These are phyloP conservation scores for Boletus rubescentipes DNA, from an alignment of 768 basidiomycete genomes.

Conservation along the genomic window DNA sequence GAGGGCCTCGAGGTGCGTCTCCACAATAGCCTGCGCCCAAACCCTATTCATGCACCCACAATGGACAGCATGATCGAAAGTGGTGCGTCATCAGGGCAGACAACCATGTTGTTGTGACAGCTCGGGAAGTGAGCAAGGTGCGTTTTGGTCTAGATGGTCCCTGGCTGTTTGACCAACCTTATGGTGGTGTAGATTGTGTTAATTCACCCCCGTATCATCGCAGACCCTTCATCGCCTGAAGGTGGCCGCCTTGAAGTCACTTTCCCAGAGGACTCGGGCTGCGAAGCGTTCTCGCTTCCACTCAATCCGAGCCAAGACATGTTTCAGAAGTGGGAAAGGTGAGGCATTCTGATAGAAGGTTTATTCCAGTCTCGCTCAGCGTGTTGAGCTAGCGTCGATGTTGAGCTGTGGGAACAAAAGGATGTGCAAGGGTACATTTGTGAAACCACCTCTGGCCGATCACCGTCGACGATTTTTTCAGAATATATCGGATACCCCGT, in stretches of 20 bases:
- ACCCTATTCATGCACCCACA: not conserved
- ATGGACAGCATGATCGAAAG: constrained; percentile 61
- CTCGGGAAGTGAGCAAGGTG: constrained; percentile 63
- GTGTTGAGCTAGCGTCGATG: constrained; percentile 44
- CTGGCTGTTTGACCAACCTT: not conserved
- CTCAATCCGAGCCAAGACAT: constrained; percentile 51
- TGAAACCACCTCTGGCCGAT: constrained; percentile 39
- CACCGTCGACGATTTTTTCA: constrained; percentile 57
- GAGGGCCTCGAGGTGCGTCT: constrained; percentile 63
- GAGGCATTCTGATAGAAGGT: constrained; percentile 20
- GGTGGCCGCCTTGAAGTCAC: constrained; percentile 51
- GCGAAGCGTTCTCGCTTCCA: constrained; percentile 58
- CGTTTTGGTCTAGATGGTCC: not conserved
- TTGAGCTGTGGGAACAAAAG: constrained; percentile 47
- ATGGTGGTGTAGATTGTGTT: constrained; percentile 56
- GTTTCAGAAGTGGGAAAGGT: constrained; percentile 58
- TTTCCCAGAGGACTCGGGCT: constrained; percentile 60
- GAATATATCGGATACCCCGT: constrained; percentile 61
- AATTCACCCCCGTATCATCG: constrained; percentile 54
- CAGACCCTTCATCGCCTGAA: constrained; percentile 43
- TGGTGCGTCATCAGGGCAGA: constrained; percentile 67
- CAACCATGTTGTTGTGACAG: constrained; percentile 59
- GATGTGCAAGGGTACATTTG: constrained; percentile 69
- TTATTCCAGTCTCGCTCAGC: constrained; percentile 1
- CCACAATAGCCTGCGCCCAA: not conserved